Base-by-base conservation (phyloP, 2,329 filamentous ascomycete species). In the Xylariomycetidae sp. region DNA sequence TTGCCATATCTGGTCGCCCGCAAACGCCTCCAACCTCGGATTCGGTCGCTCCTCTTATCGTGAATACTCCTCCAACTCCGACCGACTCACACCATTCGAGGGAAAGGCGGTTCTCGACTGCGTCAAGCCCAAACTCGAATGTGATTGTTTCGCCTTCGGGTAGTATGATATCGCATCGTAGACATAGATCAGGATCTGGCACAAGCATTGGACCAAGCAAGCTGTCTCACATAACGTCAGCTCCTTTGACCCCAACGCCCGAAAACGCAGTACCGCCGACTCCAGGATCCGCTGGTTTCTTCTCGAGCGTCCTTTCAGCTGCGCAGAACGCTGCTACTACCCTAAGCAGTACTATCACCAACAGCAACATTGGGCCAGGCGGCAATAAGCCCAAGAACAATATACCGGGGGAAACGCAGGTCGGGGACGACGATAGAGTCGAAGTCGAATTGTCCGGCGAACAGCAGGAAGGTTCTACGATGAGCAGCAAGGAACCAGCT, bases 271-370 rank as follows among this genome's bases (percentile, higher is more conserved):
- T 42, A 32, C 68, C 45, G 50, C 59, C 36, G 69, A 74, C 48
- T 51, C 77, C 74, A 18, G 72, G 76, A 34, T n/a, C n/a, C n/a
- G 68, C 74, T 23, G 82, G 88, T 1, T 97, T 98, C 66, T 97
- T 98, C 62, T 94, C 88, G 4, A 89, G 86, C 16, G 85, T 98
- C 54, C 79, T 98, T 44, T 90, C 88, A 25, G 90, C 84, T 28
- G 92, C 92, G 13, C 90, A 97, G 60, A 96, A 84, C 72, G 90
- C 90, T 27, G 88, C 89, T 11, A 88, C 69, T 44, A 80, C 77
- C 13, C 59, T 89, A 4, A 87, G 74, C 47, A 86, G 75, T 43
- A 87, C 81, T 30, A 82, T 96, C 29, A 77, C 78, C 30, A 89
- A 80, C 55, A 74, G 72, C 4, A 69, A 70, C 18, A 69, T 77